Conservation (phyloP, 1,284 basidiomycete species). For the Tilletia caries region DNA sequence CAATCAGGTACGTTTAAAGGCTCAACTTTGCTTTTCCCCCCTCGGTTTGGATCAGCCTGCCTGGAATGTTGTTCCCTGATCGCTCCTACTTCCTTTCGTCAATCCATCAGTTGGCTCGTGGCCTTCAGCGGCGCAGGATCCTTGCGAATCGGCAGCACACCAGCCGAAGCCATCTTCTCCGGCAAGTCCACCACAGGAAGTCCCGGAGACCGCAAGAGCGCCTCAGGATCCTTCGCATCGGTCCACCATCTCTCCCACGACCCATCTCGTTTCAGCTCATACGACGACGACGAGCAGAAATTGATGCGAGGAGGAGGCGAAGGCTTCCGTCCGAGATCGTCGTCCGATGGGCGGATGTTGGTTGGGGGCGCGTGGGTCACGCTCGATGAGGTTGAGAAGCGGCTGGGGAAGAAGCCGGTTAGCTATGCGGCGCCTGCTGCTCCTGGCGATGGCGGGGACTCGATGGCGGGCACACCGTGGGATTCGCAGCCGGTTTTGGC, state of each 20-base stretch:
- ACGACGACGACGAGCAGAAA: neutral
- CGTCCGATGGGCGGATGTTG: neutral
- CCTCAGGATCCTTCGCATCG: neutral
- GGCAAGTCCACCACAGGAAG: neutral
- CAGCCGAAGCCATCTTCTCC: neutral
- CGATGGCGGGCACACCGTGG: too few relatives aligned
- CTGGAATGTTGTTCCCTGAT: too few relatives aligned
- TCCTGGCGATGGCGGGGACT: too few relatives aligned
- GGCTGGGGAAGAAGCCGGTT: neutral
- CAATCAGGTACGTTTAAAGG: constrained; percentile 2
- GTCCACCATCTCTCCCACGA: neutral
- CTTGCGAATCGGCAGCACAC: neutral
- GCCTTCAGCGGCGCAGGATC: neutral
- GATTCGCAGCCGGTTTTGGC: too few relatives aligned
- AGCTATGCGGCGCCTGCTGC: neutral
- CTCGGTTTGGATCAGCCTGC: too few relatives aligned
- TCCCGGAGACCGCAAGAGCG: neutral
- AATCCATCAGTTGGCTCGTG: too few relatives aligned
- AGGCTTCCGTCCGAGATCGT: too few relatives aligned
- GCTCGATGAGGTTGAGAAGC: neutral
- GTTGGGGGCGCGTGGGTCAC: neutral
- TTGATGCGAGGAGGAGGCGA: neutral
- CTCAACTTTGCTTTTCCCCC: too few relatives aligned
- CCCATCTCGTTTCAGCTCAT: too few relatives aligned
- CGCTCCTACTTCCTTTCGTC: too few relatives aligned